A percentile compares a stretch with the other conserved stretches of the same genome.
phyloP scores from a whole-genome alignment of 2,329 filamentous ascomycete species.

The Trichoderma arundinaceum region DNA sequence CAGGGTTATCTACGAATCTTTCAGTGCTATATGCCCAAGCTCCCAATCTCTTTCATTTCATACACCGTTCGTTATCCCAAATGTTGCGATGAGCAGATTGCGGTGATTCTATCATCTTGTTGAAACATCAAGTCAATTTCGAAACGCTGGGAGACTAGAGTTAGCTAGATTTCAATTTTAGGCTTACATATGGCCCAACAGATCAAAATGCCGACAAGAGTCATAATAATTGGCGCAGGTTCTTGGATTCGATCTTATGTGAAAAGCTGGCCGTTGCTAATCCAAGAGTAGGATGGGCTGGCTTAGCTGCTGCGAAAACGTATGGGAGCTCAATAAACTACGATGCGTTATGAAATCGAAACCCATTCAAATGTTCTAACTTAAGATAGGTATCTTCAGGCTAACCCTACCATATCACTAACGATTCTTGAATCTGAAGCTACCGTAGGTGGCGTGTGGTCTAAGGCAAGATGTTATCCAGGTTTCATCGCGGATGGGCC shows the following conservation, averaged over 20 bases:
- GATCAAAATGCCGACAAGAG: background rate
- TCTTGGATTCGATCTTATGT: too few relatives aligned
- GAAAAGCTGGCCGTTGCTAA: background rate
- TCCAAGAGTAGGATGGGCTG: background rate
- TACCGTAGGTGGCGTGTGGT: conserved; percentile 19
- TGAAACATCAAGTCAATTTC: background rate
- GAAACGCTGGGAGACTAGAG: background rate
- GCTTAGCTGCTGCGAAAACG: conserved; percentile 17
- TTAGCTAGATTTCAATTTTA: background rate
- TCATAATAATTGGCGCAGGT: conserved; percentile 13
- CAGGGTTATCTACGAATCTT: background rate
- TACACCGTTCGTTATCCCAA: too few relatives aligned
- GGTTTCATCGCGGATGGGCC: conserved; percentile 24
- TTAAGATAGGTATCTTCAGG: background rate
- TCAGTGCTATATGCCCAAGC: too few relatives aligned
- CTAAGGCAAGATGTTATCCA: conserved; percentile 21
- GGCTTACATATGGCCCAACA: background rate
- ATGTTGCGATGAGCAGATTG: too few relatives aligned
- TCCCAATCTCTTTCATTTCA: background rate
- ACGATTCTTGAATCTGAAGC: background rate
- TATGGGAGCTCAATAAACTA: background rate
- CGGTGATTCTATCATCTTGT: background rate
- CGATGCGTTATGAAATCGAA: background rate
- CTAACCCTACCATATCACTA: background rate
- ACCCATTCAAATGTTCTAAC: background rate